Base-by-base conservation (phyloP, 768 basidiomycete species). In the Gloeostereum incarnatum region DNA sequence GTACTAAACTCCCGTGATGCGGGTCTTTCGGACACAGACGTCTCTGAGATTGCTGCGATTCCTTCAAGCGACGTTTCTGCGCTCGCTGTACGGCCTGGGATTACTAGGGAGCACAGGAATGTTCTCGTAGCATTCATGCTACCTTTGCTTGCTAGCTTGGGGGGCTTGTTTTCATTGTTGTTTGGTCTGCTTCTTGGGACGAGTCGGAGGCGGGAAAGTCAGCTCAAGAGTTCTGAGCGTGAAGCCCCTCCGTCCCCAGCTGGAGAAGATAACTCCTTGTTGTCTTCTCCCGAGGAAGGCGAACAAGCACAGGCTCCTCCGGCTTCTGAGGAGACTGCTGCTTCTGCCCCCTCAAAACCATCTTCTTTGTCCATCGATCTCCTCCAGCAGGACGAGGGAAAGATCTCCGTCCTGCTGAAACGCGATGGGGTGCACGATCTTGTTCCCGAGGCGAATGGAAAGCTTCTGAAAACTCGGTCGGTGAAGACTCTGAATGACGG, bases 371-470 rank as follows among this genome's bases (percentile, higher is more conserved):
- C 13, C 17, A 32, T 58, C 6, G 24, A 46, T 13, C 40, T 49
- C n/a, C 46, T 56, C 26, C 31, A 50, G 6, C 40, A 29, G 9
- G 44, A 36, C 19, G 13, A n/a, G 6, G 41, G 48, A 4, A 31
- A 41, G 13, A 39, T 43, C 2, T 49, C 39, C 1, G 36, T 57
- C 16, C 40, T 49, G 5, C 44, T 51, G 35, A 48, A 51, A 33
- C 25, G 31, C 17, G 16, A 25, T 14, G 35, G 19, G 4, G 31
- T 35, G 16, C 27, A 34, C 10, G 23, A 39, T n/a, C 29, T 58
- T 17, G 35, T 30, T 19, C 40, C 62, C 33, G 51, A 54, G 31
- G 29, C 58, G 22, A 54, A 60, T 41, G 61, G 59, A 23, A 32
- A 40, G 29, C 36, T 34, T 6, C 39, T 57, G 18, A 34, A 46